Evolutionary conservation across 192 early-diverging fungal species (phyloP), one percentile per base, ranked within the genome.

Genomic region (Dissophora globulifera): DNA sequence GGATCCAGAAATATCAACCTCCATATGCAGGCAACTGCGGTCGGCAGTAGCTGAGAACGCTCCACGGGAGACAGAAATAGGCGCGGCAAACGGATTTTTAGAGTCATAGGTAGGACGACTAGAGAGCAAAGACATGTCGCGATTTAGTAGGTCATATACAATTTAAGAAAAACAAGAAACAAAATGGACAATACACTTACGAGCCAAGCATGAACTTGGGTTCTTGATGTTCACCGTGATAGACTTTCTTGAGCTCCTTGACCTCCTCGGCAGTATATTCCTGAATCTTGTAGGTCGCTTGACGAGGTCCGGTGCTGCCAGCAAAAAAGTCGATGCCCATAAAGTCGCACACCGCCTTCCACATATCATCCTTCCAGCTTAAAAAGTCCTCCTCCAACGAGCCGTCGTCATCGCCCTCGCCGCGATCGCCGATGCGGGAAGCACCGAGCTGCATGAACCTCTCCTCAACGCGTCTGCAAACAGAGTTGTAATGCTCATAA

Each of bases 341-440:
- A 47, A 87, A 85, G 51, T 86, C 85, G 63, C 90, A 89, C 41
- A 95, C 85, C 47, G 85, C 87, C 41, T 87, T 89, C 87, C 96
- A 85, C 66, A 93, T 88, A 33, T 87, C 84, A 9, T 93, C 92
- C 84, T 97, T 96, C 98, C 98, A 99, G 41, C 89, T 88, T 30
- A 95, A 78, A 75, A 96, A 99, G 76, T 99, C 96, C 60, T 97
- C 98, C 78, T 99, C 98, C 55, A 98, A 81, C 61, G 91, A 94
- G 42, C 87, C 87, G 79, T 99, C 96, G 79, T 99, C 98, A 83
- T 99, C 98, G 58, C 98, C 98, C 79, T 97, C 96, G 40, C 98
- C 98, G 45, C 84, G 81, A 52, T 87, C 85, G 52, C 89, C 91
- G 35, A 98, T 78, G 12, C 92, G 86, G 23, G 54, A 78, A 12